These are phyloP conservation scores for Takakia lepidozioides DNA, from an alignment of 225 moss, liverwort and hornwort genomes.

Conservation along the genomic window DNA sequence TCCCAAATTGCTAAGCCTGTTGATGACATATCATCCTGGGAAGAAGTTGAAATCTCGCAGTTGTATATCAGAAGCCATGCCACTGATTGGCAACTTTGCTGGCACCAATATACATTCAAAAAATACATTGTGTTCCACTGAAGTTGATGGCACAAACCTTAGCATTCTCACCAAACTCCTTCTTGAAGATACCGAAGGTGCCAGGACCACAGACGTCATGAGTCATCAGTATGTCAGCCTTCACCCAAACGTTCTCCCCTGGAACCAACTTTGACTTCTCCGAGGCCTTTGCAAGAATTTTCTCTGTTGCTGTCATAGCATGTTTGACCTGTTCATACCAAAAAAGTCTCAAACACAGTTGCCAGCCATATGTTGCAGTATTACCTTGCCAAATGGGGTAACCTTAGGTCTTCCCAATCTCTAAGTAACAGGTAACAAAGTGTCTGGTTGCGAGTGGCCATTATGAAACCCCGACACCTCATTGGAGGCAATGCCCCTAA, in stretches of 20 bases:
- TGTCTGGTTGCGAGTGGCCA: too few species aligned
- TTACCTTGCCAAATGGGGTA: too few species aligned
- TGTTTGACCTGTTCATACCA: constrained; percentile 56
- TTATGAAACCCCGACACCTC: too few species aligned
- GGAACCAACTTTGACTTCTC: constrained; percentile 63
- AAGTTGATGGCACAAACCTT: constrained; percentile 41
- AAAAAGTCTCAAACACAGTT: too few species aligned
- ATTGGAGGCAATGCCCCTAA: too few species aligned
- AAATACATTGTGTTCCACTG: not conserved
- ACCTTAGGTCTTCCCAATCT: too few species aligned
- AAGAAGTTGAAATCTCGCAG: not conserved
- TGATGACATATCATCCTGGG: too few species aligned
- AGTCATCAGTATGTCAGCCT: constrained; percentile 91
- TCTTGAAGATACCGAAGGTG: constrained; percentile 95
- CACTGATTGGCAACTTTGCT: not conserved
- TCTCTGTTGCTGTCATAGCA: constrained; percentile 94
- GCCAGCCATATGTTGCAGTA: too few species aligned
- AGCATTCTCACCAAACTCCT: constrained; percentile 87
- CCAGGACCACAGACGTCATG: constrained; percentile 99
- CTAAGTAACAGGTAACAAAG: too few species aligned
- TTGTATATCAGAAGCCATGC: not conserved
- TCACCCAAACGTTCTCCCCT: constrained; percentile 97
- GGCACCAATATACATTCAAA: not conserved
- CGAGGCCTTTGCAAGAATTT: constrained; percentile 81
- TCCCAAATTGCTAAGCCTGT: too few species aligned